Evolutionary conservation across 768 basidiomycete species (phyloP), one percentile per base, ranked within the genome.

Genomic region (Hericium rajendrae): DNA sequence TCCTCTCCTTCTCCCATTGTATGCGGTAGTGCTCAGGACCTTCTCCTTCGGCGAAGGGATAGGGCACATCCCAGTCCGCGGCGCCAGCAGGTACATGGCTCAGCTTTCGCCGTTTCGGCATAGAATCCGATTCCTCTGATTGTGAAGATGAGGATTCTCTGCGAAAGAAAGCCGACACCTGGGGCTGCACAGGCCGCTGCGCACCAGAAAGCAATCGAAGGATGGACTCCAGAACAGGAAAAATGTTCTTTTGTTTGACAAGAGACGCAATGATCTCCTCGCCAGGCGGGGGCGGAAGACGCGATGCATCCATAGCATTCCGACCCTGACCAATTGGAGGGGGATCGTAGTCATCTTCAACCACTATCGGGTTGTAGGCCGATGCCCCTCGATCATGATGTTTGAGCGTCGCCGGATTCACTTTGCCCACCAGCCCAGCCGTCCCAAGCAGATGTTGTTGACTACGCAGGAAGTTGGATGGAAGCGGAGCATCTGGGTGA

Each of bases 41-140:
- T 62, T 91, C 84, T 28, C 86, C 89, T 51, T 76, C 71, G 41
- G 68, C 70, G 60, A 91, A 91, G 6, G 89, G 89, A 67, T 84
- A 91, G 0, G 89, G 89, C 0, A 91, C 79, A 62, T 90, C 87
- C 89, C 89, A 91, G 65, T 90, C 87, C 1, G 69, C 76, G 1
- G 89, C 89, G 11, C 89, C 89, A 20, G 89, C 89, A 38, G 89
- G 89, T 13, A 91, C 87, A 9, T 73, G 71, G 57, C 74, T 75
- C 13, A 90, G 72, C 62, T 79, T 86, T 28, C 87, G 78, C 59
- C 80, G 82, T 70, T 88, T 90, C 18, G 63, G 50, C 6, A 74
- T 64, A 8, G 75, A 46, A 48, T 51, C 66, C 13, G 53, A 18
- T 26, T 41, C 57, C 41, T 16, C 24, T 22, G 20, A 12, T 13